Evolutionary conservation across 2,329 filamentous ascomycete species (phyloP), one percentile per base, ranked within the genome.

Genomic region (Paraconiothyrium sp.): DNA sequence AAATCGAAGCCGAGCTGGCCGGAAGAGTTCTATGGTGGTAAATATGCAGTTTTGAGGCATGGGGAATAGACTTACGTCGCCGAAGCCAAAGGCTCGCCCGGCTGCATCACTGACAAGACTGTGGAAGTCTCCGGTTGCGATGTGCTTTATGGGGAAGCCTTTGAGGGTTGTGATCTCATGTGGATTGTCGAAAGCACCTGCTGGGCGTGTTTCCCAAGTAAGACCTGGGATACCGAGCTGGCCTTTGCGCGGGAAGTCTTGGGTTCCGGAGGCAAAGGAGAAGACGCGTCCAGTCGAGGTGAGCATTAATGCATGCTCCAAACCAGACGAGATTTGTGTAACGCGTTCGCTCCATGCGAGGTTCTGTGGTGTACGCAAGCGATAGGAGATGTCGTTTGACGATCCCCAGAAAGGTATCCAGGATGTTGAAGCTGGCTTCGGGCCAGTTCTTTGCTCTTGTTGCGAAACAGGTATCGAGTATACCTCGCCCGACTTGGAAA

Each of bases 1-100:
- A 86, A 87, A 54, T 92, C 88, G 70, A 94, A 89, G n/a, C 94
- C 94, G 3, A 98, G 85, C 78, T 98, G 95, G n/a, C 95, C 95
- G 47, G 88, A 87, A 0, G 89, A 89, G 80, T 98, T 98, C 54
- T 56, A n/a, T 2, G 11, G 10, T 11, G 6, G 32, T 56, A 5
- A 56, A 43, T n/a, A 48, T 20, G 20, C 7, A 27, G 24, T 10
- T 14, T 46, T 6, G 11, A 14, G 24, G 2, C 8, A 34, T 9
- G 37, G 3, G 8, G 1, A 20, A 24, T 20, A n/a, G 6, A 30
- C 41, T 56, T 34, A 56, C 54, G 78, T 98, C 94, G 41, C 95
- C 95, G 80, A 97, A 98, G 7, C 89, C 85, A 77, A 95, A 97
- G 16, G 95, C 85, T 16, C 89, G 87, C 16, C 94, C 94, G 56